Conservation (phyloP, 176 grass and related monocot genomes). For the Oropetium thomaeum region DNA sequence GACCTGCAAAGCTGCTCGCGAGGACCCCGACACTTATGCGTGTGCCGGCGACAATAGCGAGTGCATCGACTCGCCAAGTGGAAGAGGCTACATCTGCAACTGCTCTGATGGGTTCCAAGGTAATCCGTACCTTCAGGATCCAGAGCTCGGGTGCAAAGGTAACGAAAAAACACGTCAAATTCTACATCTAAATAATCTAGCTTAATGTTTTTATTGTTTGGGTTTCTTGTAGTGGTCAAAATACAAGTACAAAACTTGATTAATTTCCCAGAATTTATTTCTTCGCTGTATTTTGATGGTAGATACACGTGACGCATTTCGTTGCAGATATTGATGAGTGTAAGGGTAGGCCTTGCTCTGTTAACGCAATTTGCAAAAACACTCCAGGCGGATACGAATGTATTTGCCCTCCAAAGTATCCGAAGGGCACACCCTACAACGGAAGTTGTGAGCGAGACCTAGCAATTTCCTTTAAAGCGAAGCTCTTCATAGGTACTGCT, state of each 20-base stretch:
- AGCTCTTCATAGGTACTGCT: neutral
- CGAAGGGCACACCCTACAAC: neutral
- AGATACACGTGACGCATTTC: neutral
- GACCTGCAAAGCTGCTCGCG: neutral
- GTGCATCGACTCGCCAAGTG: neutral
- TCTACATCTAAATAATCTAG: too few species aligned
- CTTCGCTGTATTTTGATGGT: slow-evolving; percentile 29
- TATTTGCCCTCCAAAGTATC: neutral
- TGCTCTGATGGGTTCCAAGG: neutral
- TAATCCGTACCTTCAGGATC: neutral
- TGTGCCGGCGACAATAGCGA: neutral
- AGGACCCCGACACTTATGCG: neutral
- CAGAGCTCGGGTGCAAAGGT: neutral
- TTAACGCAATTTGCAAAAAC: neutral
- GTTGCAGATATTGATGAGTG: slow-evolving; percentile 32
- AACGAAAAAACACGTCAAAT: too few species aligned
- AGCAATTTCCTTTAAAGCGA: neutral
- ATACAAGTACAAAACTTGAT: too few species aligned
- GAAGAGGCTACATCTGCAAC: slow-evolving; percentile 28
- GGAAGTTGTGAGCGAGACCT: neutral
- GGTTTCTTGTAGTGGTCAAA: slow-evolving; percentile 7
- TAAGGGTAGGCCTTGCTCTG: neutral
- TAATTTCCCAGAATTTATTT: neutral
- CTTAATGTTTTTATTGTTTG: too few species aligned
- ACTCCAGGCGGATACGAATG: neutral